Evolutionary conservation across 805 yeast genomes (phyloP), one percentile per base, ranked within the genome.

Genomic region (Suhomyces emberorum): DNA sequence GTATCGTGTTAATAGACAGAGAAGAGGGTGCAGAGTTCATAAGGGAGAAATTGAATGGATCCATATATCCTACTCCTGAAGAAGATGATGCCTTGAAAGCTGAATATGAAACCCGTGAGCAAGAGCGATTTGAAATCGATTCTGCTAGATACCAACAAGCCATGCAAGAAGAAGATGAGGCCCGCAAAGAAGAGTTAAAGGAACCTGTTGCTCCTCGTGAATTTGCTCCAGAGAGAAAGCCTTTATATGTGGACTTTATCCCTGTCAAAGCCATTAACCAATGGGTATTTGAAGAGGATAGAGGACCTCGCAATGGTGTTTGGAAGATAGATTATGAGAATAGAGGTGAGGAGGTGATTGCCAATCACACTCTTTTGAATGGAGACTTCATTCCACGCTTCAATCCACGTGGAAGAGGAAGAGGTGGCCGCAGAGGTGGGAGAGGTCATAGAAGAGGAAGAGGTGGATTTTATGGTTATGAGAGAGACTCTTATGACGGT

Each of bases 211-310:
- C 44, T 4, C 57, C 57, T 7, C 36, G 44, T 23, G 36, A 49
- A 23, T 50, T 28, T 30, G 30, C 34, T 7, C 25, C 32, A 2
- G 42, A 41, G 19, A 47, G 62, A 42, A 51, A 47, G 31, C 54
- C 55, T 7, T 39, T 69, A 23, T 70, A 49, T 45, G 61, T 67
- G 28, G 76, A 70, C 43, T 71, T 51, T 43, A 61, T 71, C 27
- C 74, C 74, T 0, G 73, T 68, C 15, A 64, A 66, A 42, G 72
- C 72, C 12, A 57, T 69, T 3, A 65, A 63, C 37, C 59, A 57
- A 28, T 70, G 76, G 74, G 65, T 70, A 11, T 72, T 58, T 43
- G 72, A 70, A 47, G 77, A 70, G 41, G 66, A 61, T 35, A 53
- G 51, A 27, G 71, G 69, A 9, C 74, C 77, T 8, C 49, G 51